Conservation (phyloP, 805 yeast genomes). For the Kuraishia borneana region DNA sequence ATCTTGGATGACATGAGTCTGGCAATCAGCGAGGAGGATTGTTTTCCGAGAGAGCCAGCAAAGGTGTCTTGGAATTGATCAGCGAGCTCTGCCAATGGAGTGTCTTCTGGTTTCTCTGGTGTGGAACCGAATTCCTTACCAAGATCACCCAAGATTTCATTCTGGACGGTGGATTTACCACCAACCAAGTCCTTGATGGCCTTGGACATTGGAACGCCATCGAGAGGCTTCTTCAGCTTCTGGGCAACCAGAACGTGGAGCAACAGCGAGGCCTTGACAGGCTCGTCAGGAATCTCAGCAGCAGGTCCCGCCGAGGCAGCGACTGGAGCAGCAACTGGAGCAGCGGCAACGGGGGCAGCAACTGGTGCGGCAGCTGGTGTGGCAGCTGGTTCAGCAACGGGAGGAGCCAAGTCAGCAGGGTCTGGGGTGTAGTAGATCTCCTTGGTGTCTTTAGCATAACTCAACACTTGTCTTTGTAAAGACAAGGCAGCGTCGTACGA, state of each 20-base stretch:
- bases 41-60: constrained; percentile 86
- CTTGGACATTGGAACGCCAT: constrained; percentile 76
- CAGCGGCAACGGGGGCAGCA: constrained; percentile 31
- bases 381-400: constrained; percentile 21
- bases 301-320: constrained; percentile 73
- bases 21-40: constrained; percentile 78
- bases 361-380: constrained; percentile 17
- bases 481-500: constrained; percentile 96
- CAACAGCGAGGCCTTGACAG: constrained; percentile 73
- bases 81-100: constrained; percentile 92
- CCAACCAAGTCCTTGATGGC: constrained; percentile 96
- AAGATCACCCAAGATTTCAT: constrained; percentile 95
- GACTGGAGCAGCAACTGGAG: constrained; percentile 51
- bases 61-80: constrained; percentile 90
- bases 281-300: constrained; percentile 78
- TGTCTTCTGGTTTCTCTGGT: constrained; percentile 98
- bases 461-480: constrained; percentile 84
- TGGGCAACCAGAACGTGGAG: constrained; percentile 90
- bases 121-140: constrained; percentile 98
- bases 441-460: constrained; percentile 92
- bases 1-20: constrained; percentile 92
- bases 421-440: constrained; percentile 93
- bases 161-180: constrained; percentile 97
- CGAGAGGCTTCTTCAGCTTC: constrained; percentile 85
- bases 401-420: constrained; percentile 41